Evolutionary conservation across 306 rosid genomes (phyloP), one percentile per base, ranked within the genome.

Genomic region (Quercus rubra): DNA sequence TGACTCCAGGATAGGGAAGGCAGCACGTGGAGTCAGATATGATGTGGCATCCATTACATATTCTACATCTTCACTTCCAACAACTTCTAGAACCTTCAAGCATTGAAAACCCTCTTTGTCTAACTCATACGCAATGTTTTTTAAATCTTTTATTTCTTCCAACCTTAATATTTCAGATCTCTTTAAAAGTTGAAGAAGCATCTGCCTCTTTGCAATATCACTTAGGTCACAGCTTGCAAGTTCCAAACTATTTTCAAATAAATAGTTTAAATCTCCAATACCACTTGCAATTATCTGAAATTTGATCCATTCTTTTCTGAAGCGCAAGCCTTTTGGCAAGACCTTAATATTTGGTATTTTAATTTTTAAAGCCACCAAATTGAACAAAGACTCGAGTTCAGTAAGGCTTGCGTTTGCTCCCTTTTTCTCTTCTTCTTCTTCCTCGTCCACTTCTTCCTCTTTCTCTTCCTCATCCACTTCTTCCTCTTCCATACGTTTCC

Each of bases 131-230:
- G 23, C 1, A 25, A 49, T 49, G 62, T 59, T 74, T 83, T 83
- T 71, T 18, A 78, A 74, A 23, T 83, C n/a, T 17, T 78, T 78
- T 15, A 83, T 62, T 1, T n/a, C 3, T 0, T 4, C 8, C 3
- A 83, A 6, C 3, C 3, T 4, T 12, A 83, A 80, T 15, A 79
- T 23, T 62, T 63, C 78, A 79, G 78, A 63, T 70, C 21, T 78
- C 31, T 59, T 46, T 2, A 83, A 46, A 19, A 83, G 70, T 2
- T 55, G 80, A 68, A 31, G 59, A 69, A 78, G 33, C 3, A 30
- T 54, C 73, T 11, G 49, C 49, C 74, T 73, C 35, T 8, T n/a
- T 17, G 46, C 66, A 6, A 82, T 73, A 52, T 28, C 57, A 68
- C 4, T 38, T 77, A 62, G 9, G 43, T 33, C 68, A 72, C 18